Evolutionary conservation across 2,329 filamentous ascomycete species (phyloP), one percentile per base, ranked within the genome.

Genomic region (Calonectria montana): DNA sequence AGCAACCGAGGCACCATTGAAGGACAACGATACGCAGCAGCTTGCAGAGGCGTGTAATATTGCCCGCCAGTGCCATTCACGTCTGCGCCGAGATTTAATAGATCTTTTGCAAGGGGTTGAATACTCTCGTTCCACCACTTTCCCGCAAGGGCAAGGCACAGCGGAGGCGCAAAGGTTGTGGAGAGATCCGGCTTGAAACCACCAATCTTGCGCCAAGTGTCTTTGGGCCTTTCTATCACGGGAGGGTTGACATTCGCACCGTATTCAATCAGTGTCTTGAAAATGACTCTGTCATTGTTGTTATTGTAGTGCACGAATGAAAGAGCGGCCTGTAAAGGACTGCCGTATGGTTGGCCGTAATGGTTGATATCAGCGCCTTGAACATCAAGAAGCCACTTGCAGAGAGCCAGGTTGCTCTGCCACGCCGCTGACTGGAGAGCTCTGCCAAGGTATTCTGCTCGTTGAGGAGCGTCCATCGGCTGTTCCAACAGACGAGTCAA

Each of bases 381-480:
- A 10, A 47, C 41, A 18, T 63, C 59, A 23, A 63, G 25, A 37
- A 63, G 59, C 59, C 59, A 63, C 59, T 63, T 63, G 25, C 59
- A 63, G 8, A 63, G 59, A 2, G 27, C 27, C 13, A 63, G 39
- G 21, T 63, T 63, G 8, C 41, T 21, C 25, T 63, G 12, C 41
- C 25, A 63, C 12, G 41, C 41, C 13, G 59, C 59, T 35, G 41
- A 23, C 29, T 63, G 59, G 7, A 63, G 27, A 5, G 59, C 41
- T 10, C 15, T 29, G 10, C 59, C 59, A 1, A 63, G 59, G 27
- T 48, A 63, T 15, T 47, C 39, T 29, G 25, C 39, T 23, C 59
- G 39, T 21, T 63, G 41, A 18, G 59, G 7, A 4, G 25, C 12
- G 27, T 13, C n/a, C 41, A 63, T 63, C 12, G 59, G 59, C 25